Base-by-base conservation (phyloP, 768 basidiomycete species). In the Lactarius sp. region DNA sequence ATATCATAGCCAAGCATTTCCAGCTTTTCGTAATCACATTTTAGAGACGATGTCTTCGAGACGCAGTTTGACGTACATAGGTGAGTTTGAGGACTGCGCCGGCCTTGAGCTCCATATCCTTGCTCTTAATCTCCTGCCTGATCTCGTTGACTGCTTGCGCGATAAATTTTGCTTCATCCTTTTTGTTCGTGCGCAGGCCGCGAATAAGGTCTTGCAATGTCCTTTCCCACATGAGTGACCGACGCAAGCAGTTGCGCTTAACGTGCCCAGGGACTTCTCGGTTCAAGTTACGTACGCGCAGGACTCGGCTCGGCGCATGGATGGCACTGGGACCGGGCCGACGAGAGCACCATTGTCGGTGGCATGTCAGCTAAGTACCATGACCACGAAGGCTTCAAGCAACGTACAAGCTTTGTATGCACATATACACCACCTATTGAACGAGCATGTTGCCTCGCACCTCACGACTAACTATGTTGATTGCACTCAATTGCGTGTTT, bases 1-100 rank as follows among this genome's bases (percentile, higher is more conserved):
- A 90, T 97, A 77, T 90, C 94, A 72, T 88, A 94, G 58, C 88
- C 97, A 57, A 99, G 77, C 97, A 99, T 98, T 73, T 98, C 93
- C 66, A 99, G 86, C 96, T 98, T 71, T n/a, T 59, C 14, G 62
- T 56, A 41, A 36, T 67, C 55, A 36, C 46, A 60, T 16, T 59
- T 59, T 14, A 65, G 65, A 65, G n/a, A 62, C 36, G 39, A 27
- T 41, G 64, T 41, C 36, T 9, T 65, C 70, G 59, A 68, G 62
- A 55, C 42, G 56, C 51, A 56, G 22, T 20, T 4, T 56, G 41
- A 86, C 94, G 74, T 76, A 97, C 96, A 77, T 98, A 99, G 70
- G 92, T 93, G 64, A 98, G 85, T 77, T 99, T 99, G 74, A 98
- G 79, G 37, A 98, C 86, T 0, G 96, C 97, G 14, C 82, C 94